A percentile compares a stretch with the other conserved stretches of the same genome.
Conservation (phyloP, 495 filamentous ascomycete species). For the Annulohypoxylon bovei region DNA sequence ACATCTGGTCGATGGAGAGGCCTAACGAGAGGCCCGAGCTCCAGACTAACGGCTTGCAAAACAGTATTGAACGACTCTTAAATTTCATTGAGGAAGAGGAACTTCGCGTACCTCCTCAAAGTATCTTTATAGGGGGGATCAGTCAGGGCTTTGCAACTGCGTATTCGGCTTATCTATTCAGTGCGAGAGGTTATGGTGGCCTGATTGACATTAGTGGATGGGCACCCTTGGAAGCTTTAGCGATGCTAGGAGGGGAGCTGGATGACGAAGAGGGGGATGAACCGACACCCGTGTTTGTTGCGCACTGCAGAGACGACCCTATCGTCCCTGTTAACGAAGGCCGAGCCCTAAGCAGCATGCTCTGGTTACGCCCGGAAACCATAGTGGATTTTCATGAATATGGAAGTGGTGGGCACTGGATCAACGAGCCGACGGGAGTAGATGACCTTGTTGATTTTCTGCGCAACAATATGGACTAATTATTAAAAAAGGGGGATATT, state of each 20-base stretch:
- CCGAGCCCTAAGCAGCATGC: constrained; percentile 48
- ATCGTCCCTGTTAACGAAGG: constrained; percentile 61
- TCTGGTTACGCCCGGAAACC: constrained; percentile 48
- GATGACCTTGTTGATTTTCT: constrained; percentile 60
- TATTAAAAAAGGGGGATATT: too few relatives aligned
- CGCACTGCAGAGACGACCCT: constrained; percentile 63
- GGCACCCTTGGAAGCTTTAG: constrained; percentile 56
- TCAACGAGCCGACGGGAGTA: constrained; percentile 60
- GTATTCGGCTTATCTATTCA: constrained; percentile 53
- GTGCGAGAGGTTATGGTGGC: constrained; percentile 46
- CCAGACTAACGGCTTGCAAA: constrained; percentile 43
- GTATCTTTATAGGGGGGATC: constrained; percentile 50
- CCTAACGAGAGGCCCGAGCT: constrained; percentile 47
- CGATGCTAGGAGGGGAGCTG: background rate
- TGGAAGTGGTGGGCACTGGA: constrained; percentile 66
- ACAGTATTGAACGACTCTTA: constrained; percentile 39
- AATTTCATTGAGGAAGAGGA: constrained; percentile 44
- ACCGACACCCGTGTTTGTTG: constrained; percentile 60
- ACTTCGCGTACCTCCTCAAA: constrained; percentile 38
- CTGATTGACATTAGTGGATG: constrained; percentile 67
- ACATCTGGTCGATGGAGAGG: constrained; percentile 50
- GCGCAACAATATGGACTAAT: background rate
- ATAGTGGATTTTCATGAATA: constrained; percentile 63
- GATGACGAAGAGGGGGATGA: background rate
- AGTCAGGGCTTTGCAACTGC: constrained; percentile 57